Percentiles rank a stretch among this genome's conserved stretches.
Conservation (phyloP, 2,329 filamentous ascomycete genomes). For the Colletotrichum limetticola region DNA sequence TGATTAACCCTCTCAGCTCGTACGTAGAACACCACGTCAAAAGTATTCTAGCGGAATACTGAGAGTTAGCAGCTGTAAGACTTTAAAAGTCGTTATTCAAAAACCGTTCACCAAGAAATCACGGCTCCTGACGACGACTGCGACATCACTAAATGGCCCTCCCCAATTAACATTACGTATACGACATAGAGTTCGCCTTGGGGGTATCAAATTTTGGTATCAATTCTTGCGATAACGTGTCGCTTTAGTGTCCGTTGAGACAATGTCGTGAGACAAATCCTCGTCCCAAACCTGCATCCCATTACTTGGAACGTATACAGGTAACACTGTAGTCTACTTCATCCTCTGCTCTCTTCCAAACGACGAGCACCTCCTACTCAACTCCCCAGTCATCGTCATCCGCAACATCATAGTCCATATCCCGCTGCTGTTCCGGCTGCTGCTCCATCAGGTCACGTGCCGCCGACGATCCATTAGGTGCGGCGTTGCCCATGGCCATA, state of each 20-base stretch:
- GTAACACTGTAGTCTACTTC: background rate
- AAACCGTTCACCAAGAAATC: accelerated
- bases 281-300: background rate
- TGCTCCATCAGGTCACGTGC: conserved; percentile 35
- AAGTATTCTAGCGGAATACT: too few relatives aligned
- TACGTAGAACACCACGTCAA: too few relatives aligned
- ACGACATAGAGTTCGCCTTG: background rate
- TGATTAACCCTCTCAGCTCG: too few relatives aligned
- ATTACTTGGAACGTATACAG: background rate
- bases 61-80: too few relatives aligned
- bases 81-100: too few relatives aligned
- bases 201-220: background rate
- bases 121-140: background rate
- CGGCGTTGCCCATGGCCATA: conserved; percentile 26
- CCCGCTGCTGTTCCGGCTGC: conserved; percentile 46
- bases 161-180: background rate
- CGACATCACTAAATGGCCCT: background rate
- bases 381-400: conserved; percentile 60
- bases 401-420: conserved; percentile 66
- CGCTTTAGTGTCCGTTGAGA: too few relatives aligned
- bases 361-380: conserved; percentile 5
- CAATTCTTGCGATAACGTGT: background rate
- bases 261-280: background rate
- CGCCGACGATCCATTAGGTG: conserved; percentile 32
- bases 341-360: background rate